Conservation (phyloP, 2,329 filamentous ascomycete genomes). For the Penicillium expansum region DNA sequence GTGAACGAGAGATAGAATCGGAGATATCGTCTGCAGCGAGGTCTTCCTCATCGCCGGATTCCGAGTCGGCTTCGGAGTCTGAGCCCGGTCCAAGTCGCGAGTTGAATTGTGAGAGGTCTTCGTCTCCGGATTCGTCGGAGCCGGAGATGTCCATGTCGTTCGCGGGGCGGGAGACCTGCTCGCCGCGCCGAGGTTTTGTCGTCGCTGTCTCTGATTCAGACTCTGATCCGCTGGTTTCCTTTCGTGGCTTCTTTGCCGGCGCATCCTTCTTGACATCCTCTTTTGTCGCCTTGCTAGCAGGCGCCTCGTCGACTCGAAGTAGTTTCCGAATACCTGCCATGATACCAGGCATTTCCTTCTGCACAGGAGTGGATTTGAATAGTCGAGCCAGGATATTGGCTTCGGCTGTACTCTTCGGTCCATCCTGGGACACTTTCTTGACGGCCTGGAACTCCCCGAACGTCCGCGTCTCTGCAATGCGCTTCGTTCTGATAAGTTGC, state of each 20-base stretch:
- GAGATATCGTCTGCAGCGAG: constrained; percentile 27
- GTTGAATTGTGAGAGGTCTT: constrained; percentile 34
- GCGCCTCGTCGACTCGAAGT: constrained; percentile 35
- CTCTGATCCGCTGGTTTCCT: constrained; percentile 7
- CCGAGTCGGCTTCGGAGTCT: constrained; percentile 26
- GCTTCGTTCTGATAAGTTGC: constrained; percentile 56
- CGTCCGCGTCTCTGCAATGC: constrained; percentile 51
- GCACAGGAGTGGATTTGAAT: constrained; percentile 60
- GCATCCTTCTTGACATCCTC: constrained; percentile 10
- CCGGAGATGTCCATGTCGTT: constrained; percentile 22
- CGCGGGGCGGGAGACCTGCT: constrained; percentile 6
- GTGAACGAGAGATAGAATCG: constrained; percentile 37
- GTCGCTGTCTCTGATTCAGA: constrained; percentile 12
- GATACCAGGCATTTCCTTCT: constrained; percentile 52
- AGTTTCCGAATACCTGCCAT: constrained; percentile 42
- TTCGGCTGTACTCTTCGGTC: constrained; percentile 46
- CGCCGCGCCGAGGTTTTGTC: constrained; percentile 5
- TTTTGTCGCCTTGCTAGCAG: constrained; percentile 17
- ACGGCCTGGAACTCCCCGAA: constrained; percentile 44
- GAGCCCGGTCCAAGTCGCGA: constrained; percentile 34
- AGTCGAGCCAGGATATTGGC: constrained; percentile 59
- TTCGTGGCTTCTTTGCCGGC: constrained; percentile 8
- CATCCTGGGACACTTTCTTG: constrained; percentile 38
- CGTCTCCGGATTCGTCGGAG: constrained; percentile 27
- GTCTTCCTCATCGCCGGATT: constrained; percentile 26